These are phyloP conservation scores for Cyberlindnera saturnus DNA, from an alignment of 805 yeast genomes.

Conservation along the genomic window DNA sequence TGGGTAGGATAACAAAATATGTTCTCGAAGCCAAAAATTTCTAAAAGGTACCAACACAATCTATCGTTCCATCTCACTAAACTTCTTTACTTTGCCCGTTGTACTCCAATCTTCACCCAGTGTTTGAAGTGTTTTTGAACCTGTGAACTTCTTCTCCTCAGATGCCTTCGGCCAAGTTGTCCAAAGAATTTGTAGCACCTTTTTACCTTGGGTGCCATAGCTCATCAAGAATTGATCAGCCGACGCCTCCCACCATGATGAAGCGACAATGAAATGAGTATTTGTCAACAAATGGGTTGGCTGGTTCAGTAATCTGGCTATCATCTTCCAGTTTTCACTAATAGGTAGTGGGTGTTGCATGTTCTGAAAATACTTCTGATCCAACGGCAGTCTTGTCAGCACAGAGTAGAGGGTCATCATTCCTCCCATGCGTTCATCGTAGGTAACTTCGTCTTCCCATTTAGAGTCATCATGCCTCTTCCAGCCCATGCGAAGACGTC, in stretches of 20 bases:
- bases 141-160: conserved; percentile 52
- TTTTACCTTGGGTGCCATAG: conserved; percentile 67
- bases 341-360: conserved; percentile 50
- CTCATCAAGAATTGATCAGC: conserved; percentile 47
- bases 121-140: conserved; percentile 71
- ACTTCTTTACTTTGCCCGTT: conserved; percentile 37
- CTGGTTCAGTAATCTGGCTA: conserved; percentile 67
- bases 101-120: conserved; percentile 74
- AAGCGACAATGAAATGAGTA: conserved; percentile 63
- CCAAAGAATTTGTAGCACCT: conserved; percentile 45
- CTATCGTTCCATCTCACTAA: conserved; percentile 29
- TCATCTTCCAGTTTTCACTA: conserved; percentile 56
- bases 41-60: background rate
- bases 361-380: conserved; percentile 22
- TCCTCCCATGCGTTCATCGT: conserved; percentile 84
- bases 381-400: conserved; percentile 49
- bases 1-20: background rate
- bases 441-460: conserved; percentile 54
- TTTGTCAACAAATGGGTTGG: conserved; percentile 46
- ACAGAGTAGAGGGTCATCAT: conserved; percentile 77
- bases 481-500: conserved; percentile 86
- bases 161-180: conserved; percentile 48
- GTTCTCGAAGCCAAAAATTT: background rate
- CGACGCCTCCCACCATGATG: conserved; percentile 91
- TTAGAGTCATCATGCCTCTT: conserved; percentile 38